phyloP scores from a whole-genome alignment of 352 stramenopile species.

The Globisporangium abappressorium region DNA sequence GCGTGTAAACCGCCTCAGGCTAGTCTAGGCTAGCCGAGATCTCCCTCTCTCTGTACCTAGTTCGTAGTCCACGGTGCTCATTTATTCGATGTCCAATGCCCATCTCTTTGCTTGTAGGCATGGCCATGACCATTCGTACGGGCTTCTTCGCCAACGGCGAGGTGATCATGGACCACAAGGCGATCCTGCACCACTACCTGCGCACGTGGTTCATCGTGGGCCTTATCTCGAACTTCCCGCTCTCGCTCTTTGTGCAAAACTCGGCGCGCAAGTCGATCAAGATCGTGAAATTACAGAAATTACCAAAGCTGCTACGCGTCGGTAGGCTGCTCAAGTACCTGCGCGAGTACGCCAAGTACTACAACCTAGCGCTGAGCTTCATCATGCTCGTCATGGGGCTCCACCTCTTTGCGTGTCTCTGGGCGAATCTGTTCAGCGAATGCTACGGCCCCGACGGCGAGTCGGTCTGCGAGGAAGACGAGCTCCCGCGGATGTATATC shows the following conservation, averaged over 20 bases:
- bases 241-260: conserved; percentile 56
- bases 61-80: too few relatives aligned
- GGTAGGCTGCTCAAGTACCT: conserved; percentile 73
- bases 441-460: conserved; percentile 35
- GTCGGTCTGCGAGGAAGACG: conserved; percentile 29
- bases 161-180: conserved; percentile 72
- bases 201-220: conserved; percentile 82
- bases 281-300: conserved; percentile 83
- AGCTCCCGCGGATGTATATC: conserved; percentile 69
- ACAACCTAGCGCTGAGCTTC: conserved; percentile 74
- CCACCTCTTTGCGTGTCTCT: conserved; percentile 72
- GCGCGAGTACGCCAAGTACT: conserved; percentile 83
- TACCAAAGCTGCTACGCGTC: conserved; percentile 79
- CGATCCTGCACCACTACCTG: conserved; percentile 66
- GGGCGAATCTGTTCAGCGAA: conserved; percentile 68
- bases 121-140: conserved; percentile 77
- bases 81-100: too few relatives aligned
- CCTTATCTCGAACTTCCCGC: conserved; percentile 80
- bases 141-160: conserved; percentile 73
- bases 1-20: neutral
- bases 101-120: conserved; percentile 34
- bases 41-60: too few relatives aligned
- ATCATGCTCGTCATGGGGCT: conserved; percentile 60
- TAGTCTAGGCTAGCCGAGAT: neutral
- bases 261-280: conserved; percentile 71